A percentile compares a stretch with the other conserved stretches of the same genome.
Conservation (phyloP, 352 stramenopile species). For the Globisporangium acanthophoron region DNA sequence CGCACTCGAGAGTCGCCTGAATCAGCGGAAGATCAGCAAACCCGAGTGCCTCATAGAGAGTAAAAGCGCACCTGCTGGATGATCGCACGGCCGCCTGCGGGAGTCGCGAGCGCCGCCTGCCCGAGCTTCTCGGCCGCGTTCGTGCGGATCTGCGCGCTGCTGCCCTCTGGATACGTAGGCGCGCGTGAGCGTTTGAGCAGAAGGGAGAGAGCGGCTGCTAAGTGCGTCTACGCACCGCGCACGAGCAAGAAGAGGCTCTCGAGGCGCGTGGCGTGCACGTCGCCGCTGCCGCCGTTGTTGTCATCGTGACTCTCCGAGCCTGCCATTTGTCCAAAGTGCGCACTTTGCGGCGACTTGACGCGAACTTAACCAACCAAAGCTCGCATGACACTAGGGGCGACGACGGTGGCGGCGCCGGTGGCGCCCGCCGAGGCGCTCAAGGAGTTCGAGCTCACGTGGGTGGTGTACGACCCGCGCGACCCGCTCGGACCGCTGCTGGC, state of each 20-base stretch:
- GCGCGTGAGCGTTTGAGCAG: neutral
- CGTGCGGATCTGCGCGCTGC: slow-evolving; percentile 51
- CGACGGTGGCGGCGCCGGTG: neutral
- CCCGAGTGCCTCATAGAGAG: no score
- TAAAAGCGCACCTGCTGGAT: slow-evolving; percentile 15
- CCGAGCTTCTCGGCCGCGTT: slow-evolving; percentile 73
- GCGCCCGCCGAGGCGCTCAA: slow-evolving; percentile 27
- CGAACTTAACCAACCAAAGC: neutral
- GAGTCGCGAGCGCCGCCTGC: slow-evolving; percentile 42
- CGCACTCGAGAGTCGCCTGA: no score
- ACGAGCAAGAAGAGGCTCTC: slow-evolving; percentile 79
- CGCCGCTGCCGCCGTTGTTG: neutral
- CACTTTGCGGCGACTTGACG: neutral
- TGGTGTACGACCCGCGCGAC: slow-evolving; percentile 74
- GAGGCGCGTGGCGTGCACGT: slow-evolving; percentile 53
- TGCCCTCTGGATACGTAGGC: slow-evolving; percentile 40
- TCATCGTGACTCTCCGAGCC: neutral
- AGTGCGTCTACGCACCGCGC: slow-evolving; percentile 23
- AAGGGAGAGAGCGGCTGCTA: neutral
- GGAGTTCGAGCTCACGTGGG: slow-evolving; percentile 81
- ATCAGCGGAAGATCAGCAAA: no score
- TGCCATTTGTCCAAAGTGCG: neutral
- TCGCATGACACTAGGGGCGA: neutral
- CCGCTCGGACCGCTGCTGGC: slow-evolving; percentile 58
- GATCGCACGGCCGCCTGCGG: slow-evolving; percentile 29